phyloP scores from a whole-genome alignment of 495 filamentous ascomycete genomes.

The Daldinia childiae region DNA sequence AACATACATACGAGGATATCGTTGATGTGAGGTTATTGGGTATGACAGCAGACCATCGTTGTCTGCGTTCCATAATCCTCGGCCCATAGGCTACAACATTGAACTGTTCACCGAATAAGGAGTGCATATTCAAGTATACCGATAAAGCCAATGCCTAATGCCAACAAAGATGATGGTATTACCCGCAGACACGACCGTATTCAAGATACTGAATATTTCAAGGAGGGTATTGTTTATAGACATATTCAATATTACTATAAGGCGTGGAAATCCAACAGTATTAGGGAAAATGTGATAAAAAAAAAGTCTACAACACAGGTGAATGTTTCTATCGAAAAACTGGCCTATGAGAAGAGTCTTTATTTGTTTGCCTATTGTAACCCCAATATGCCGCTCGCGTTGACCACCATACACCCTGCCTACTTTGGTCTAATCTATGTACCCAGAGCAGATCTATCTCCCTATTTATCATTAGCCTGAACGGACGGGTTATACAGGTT shows the following conservation, averaged over 20 bases:
- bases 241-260: neutral
- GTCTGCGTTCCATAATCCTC: neutral
- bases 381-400: neutral
- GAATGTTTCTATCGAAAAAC: neutral
- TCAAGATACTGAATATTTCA: neutral
- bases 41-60: neutral
- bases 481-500: neutral
- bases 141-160: neutral
- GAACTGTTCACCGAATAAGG: neutral
- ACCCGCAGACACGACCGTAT: neutral
- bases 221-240: neutral
- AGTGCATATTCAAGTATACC: neutral
- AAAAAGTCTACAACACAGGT: neutral
- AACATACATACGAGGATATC: neutral
- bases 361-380: constrained; percentile 30
- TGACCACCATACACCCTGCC: neutral
- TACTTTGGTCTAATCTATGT: neutral
- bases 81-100: neutral
- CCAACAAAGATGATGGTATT: neutral
- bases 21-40: neutral
- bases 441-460: neutral
- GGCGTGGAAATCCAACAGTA: neutral
- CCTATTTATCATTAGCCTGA: neutral
- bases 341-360: constrained; percentile 22
- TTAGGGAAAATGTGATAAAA: neutral